These are phyloP conservation scores for Microbotryum intermedium DNA, from an alignment of 1,284 basidiomycete genomes.

Conservation along the genomic window DNA sequence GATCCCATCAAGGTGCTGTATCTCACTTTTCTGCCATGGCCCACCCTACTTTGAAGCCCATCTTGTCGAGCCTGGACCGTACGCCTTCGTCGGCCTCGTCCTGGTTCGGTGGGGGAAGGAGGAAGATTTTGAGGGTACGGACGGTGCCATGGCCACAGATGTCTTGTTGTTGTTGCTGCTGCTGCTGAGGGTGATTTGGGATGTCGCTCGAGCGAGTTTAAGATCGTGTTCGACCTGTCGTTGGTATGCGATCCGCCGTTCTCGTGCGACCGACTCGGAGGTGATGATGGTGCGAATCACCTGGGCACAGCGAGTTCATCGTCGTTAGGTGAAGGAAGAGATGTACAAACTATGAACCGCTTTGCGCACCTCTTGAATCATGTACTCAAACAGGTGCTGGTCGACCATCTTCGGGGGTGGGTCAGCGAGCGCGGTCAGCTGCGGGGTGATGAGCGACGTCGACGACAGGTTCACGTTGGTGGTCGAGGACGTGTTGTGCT, in stretches of 20 bases:
- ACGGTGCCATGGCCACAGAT: too few species aligned
- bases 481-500: neutral
- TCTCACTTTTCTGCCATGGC: constrained; percentile 28
- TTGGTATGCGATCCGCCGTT: constrained; percentile 20
- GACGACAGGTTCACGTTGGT: constrained; percentile 17
- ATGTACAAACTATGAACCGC: neutral
- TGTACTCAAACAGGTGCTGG: constrained; percentile 23
- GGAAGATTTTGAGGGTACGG: too few species aligned
- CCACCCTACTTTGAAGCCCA: constrained; percentile 31
- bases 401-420: constrained; percentile 20
- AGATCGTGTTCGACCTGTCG: constrained; percentile 15
- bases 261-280: constrained; percentile 33
- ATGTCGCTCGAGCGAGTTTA: neutral
- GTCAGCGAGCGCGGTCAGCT: constrained; percentile 20
- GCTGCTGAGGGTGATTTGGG: too few species aligned
- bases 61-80: constrained; percentile 17
- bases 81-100: constrained; percentile 19
- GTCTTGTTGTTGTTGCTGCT: too few species aligned
- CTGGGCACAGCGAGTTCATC: constrained; percentile 18
- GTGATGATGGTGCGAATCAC: constrained; percentile 53
- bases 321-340: neutral
- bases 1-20: too few species aligned
- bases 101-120: too few species aligned
- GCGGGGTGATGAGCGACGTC: constrained; percentile 25
- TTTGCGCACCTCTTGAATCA: constrained; percentile 24